A percentile compares a stretch with the other conserved stretches of the same genome.
These are phyloP conservation scores for Yarrowia sp. DNA, from an alignment of 805 yeast genomes.

Conservation along the genomic window DNA sequence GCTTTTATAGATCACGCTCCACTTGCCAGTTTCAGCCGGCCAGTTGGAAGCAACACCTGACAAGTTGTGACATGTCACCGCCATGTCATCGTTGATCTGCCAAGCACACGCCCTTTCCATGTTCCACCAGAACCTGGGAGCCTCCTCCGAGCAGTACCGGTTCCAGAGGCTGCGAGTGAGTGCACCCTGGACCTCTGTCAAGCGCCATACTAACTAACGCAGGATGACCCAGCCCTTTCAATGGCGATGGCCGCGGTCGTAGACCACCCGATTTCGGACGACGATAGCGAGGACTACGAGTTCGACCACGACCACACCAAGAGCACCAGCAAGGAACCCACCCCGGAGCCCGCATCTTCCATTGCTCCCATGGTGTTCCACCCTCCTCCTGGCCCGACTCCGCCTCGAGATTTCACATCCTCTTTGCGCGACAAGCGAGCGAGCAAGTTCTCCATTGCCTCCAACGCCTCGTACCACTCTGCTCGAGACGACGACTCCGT, in stretches of 20 bases:
- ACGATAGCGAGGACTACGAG: constrained; percentile 6
- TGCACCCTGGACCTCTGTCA: not conserved
- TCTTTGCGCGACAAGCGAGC: not conserved
- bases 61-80: too few species aligned
- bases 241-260: constrained; percentile 9
- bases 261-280: constrained; percentile 16
- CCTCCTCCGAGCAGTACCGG: not conserved
- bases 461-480: constrained; percentile 10
- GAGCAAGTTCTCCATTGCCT: constrained; percentile 2
- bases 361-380: constrained; percentile 3
- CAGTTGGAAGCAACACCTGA: too few species aligned
- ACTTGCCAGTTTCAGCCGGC: too few species aligned
- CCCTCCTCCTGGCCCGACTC: not conserved
- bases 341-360: not conserved
- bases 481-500: constrained; percentile 5
- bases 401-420: constrained; percentile 2
- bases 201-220: not conserved
- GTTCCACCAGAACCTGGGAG: constrained; percentile 7
- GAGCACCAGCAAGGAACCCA: not conserved
- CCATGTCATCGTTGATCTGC: too few species aligned
- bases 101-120: too few species aligned
- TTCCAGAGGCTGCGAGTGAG: not conserved
- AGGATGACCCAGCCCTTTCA: constrained; percentile 17
- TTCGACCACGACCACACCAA: not conserved
- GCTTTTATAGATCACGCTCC: too few species aligned